These are phyloP conservation scores for Thelonectria blattea DNA, from an alignment of 2,329 filamentous ascomycete genomes.

Conservation along the genomic window DNA sequence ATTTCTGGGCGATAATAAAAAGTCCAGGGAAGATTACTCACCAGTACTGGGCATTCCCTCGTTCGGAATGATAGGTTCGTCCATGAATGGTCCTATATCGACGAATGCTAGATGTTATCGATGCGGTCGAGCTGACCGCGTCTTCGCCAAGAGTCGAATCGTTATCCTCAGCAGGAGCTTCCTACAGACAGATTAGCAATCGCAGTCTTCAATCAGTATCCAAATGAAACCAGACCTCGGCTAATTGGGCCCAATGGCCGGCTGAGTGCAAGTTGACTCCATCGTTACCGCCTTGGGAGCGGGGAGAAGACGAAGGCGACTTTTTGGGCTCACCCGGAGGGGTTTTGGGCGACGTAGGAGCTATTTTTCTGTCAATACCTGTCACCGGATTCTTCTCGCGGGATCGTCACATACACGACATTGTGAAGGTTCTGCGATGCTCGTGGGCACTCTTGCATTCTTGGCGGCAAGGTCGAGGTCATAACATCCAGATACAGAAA, in stretches of 20 bases:
- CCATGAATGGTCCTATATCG: not conserved
- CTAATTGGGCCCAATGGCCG: constrained; percentile 3
- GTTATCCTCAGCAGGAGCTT: not conserved
- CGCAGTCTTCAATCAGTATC: not conserved
- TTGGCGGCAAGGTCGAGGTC: too few species aligned
- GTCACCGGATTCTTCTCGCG: too few species aligned
- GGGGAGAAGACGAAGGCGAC: not conserved
- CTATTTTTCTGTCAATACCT: not conserved
- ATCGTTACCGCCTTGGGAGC: not conserved
- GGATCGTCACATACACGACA: not conserved
- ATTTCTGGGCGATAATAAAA: not conserved
- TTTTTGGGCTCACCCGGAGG: not conserved
- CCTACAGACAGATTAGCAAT: not conserved
- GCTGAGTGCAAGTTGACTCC: not conserved
- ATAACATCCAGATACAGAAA: too few species aligned
- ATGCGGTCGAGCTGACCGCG: constrained; percentile 29
- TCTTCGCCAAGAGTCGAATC: constrained; percentile 30
- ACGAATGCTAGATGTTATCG: constrained; percentile 22
- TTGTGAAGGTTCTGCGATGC: not conserved
- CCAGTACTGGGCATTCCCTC: not conserved
- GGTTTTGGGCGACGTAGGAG: not conserved
- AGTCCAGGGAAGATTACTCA: not conserved
- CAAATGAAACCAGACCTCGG: not conserved
- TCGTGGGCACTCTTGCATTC: not conserved
- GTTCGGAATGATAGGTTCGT: not conserved